A percentile compares a stretch with the other conserved stretches of the same genome.
Conservation (phyloP, 768 basidiomycete genomes). For the Pisolithus microcarpus region DNA sequence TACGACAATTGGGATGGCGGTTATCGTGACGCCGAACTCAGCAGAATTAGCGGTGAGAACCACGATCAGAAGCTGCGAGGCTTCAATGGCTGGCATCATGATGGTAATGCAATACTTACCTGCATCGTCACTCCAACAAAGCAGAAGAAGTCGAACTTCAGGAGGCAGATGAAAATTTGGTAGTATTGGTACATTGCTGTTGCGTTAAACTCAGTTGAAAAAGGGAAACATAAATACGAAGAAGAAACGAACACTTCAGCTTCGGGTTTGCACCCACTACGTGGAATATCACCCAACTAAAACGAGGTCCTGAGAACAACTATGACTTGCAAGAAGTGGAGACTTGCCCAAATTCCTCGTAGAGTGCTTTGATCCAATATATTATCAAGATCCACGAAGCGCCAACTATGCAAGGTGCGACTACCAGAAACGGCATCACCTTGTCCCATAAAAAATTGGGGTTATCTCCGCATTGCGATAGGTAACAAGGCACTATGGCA, state of each 20-base stretch:
- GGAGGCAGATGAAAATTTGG: constrained; percentile 78
- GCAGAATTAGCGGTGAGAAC: constrained; percentile 57
- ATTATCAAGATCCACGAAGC: constrained; percentile 59
- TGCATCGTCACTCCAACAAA: constrained; percentile 88
- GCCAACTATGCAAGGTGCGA: constrained; percentile 62
- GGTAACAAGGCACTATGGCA: constrained; percentile 40
- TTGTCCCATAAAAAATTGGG: constrained; percentile 49
- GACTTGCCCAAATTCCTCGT: constrained; percentile 74
- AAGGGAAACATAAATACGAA: neutral
- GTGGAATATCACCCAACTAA: constrained; percentile 89
- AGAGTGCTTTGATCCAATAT: constrained; percentile 65
- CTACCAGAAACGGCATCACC: constrained; percentile 63
- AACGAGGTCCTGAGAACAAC: neutral
- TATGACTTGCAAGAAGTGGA: neutral
- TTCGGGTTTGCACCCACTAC: constrained; percentile 80
- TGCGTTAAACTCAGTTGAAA: constrained; percentile 3
- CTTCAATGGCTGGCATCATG: neutral
- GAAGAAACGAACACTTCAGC: constrained; percentile 59
- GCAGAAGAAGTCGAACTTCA: constrained; percentile 88
- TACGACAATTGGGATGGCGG: constrained; percentile 77
- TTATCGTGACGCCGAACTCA: constrained; percentile 77
- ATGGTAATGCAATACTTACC: constrained; percentile 30
- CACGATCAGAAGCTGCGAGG: constrained; percentile 67
- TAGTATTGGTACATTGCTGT: constrained; percentile 85
- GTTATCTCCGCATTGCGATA: constrained; percentile 41